phyloP scores from a whole-genome alignment of 2,329 filamentous ascomycete genomes.

The Cordyceps cateniannulata region DNA sequence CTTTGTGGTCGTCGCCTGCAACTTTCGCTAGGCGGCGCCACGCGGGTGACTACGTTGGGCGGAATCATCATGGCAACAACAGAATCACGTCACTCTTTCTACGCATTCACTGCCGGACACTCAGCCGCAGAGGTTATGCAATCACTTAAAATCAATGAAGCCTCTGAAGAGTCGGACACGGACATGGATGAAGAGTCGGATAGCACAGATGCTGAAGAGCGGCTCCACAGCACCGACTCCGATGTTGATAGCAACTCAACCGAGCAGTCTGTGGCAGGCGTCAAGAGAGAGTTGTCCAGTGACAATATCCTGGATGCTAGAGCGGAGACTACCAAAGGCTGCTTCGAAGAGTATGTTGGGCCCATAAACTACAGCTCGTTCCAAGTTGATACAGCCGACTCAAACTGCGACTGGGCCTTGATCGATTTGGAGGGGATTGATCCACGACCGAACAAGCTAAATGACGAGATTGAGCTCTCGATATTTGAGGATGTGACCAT shows the following conservation, averaged over 20 bases:
- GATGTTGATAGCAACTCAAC: neutral
- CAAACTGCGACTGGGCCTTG: neutral
- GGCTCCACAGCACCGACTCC: too few relatives aligned
- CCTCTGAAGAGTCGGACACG: neutral
- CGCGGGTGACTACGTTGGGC: neutral
- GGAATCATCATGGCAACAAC: neutral
- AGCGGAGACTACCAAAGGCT: neutral
- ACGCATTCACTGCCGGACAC: neutral
- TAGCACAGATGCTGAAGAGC: too few relatives aligned
- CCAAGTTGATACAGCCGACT: neutral
- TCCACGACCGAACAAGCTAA: neutral
- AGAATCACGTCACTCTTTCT: neutral
- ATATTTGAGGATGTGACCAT: neutral
- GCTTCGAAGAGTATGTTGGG: neutral
- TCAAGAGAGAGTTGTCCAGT: too few relatives aligned
- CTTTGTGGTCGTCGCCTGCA: neutral
- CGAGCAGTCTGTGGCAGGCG: too few relatives aligned
- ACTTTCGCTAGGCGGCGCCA: neutral
- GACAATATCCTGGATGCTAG: neutral
- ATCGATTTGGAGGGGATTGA: neutral
- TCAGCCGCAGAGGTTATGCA: neutral
- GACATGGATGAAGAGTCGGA: neutral
- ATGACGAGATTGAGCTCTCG: neutral
- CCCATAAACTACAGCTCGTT: neutral
- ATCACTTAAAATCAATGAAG: neutral